A percentile compares a stretch with the other conserved stretches of the same genome.
Conservation (phyloP, 192 early-diverging fungal genomes). For the Backusella parvicylindrica region DNA sequence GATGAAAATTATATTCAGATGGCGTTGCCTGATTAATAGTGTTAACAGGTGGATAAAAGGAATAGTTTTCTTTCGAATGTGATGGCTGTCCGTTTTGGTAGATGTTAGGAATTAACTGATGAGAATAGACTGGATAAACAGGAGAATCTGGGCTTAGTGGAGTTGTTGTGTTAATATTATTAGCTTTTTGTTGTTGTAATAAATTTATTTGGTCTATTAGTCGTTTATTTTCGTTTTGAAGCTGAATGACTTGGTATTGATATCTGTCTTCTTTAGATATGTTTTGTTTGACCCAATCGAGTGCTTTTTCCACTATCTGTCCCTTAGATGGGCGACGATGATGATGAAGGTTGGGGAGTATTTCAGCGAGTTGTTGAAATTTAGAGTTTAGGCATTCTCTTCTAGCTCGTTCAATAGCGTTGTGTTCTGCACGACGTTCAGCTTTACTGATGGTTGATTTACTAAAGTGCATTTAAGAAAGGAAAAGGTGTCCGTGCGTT, state of each 20-base stretch:
- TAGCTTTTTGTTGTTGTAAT: background rate
- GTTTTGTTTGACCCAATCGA: conserved; percentile 49
- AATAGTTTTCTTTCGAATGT: background rate
- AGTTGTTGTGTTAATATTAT: background rate
- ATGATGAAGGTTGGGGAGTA: conserved; percentile 67
- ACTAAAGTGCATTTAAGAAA: background rate
- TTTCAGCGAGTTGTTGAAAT: conserved; percentile 78
- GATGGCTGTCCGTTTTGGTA: background rate
- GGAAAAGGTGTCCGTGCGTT: background rate
- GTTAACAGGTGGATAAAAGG: background rate
- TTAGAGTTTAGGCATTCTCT: conserved; percentile 79
- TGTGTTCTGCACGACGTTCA: conserved; percentile 66
- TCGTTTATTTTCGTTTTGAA: conserved; percentile 7
- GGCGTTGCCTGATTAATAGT: background rate
- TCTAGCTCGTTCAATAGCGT: conserved; percentile 80
- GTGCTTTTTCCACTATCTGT: conserved; percentile 70
- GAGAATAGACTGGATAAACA: background rate
- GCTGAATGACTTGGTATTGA: conserved; percentile 4
- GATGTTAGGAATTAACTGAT: background rate
- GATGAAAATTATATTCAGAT: background rate
- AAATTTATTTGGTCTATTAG: background rate
- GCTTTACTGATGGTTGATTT: conserved; percentile 3
- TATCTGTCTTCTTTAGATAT: conserved; percentile 21
- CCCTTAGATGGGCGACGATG: conserved; percentile 77
- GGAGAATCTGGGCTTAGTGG: background rate